Percentiles rank a stretch among this genome's conserved stretches.
phyloP scores from a whole-genome alignment of 1,284 basidiomycete species.

The Cyathus pygmaeus region DNA sequence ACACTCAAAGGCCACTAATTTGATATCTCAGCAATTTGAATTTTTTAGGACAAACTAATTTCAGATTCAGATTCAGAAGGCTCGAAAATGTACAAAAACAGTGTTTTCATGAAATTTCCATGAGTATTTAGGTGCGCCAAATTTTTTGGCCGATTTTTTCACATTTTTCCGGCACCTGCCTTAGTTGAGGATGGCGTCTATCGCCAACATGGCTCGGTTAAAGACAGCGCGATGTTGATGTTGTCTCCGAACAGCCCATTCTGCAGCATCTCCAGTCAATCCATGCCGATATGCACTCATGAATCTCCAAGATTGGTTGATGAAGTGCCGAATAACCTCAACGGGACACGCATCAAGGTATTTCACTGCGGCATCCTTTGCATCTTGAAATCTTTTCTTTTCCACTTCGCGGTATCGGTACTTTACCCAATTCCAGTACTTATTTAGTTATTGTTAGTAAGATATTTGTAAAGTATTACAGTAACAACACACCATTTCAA shows the following conservation, averaged over 20 bases:
- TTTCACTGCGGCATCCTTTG: conserved; percentile 31
- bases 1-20: too few relatives aligned
- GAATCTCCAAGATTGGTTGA: conserved; percentile 37
- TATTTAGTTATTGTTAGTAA: conserved; percentile 5
- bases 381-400: conserved; percentile 34
- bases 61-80: conserved; percentile 1
- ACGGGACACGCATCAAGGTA: conserved; percentile 34
- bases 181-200: too few relatives aligned
- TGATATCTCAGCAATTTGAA: too few relatives aligned
- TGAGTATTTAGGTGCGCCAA: not conserved
- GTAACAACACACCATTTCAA: conserved; percentile 21
- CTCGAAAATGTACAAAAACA: not conserved
- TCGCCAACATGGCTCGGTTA: too few relatives aligned
- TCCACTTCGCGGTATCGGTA: conserved; percentile 32
- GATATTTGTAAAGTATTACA: not conserved
- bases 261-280: conserved; percentile 4
- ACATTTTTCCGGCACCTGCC: too few relatives aligned
- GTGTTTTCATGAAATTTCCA: not conserved
- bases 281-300: conserved; percentile 35
- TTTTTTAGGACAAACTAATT: conserved; percentile 1
- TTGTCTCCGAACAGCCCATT: not conserved
- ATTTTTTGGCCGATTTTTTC: not conserved
- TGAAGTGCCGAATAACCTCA: conserved; percentile 35
- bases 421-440: conserved; percentile 45
- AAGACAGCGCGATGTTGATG: not conserved